phyloP scores from a whole-genome alignment of 805 yeast species.

The Hanseniaspora occidentalis region DNA sequence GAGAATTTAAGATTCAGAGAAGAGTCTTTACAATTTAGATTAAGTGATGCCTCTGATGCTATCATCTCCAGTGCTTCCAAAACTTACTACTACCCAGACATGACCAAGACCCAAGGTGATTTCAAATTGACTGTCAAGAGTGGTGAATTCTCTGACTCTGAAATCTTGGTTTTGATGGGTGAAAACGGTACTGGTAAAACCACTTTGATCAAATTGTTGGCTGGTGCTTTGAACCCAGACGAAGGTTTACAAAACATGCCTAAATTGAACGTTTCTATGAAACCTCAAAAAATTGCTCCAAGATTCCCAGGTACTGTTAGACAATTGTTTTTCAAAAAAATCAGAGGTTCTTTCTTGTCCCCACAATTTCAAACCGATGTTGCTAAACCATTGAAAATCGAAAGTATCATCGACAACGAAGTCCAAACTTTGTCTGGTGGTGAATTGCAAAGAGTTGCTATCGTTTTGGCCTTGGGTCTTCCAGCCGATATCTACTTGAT shows the following conservation, averaged over 20 bases:
- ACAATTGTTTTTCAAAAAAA: conserved; percentile 92
- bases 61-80: conserved; percentile 67
- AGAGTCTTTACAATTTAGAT: conserved; percentile 86
- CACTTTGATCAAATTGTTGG: conserved; percentile 87
- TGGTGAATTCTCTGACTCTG: conserved; percentile 93
- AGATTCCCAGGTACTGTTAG: conserved; percentile 98
- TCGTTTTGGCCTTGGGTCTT: conserved; percentile 84
- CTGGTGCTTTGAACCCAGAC: conserved; percentile 88
- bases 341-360: conserved; percentile 82
- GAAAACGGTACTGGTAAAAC: conserved; percentile 99
- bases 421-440: conserved; percentile 98
- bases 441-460: conserved; percentile 98
- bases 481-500: conserved; percentile 93
- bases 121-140: conserved; percentile 70
- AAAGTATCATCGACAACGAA: conserved; percentile 92
- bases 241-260: conserved; percentile 68
- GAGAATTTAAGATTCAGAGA: conserved; percentile 96
- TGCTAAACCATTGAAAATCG: conserved; percentile 86
- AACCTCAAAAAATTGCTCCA: conserved; percentile 98
- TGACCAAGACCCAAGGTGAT: conserved; percentile 93
- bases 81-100: conserved; percentile 62
- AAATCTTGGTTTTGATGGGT: conserved; percentile 98
- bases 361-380: conserved; percentile 99
- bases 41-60: conserved; percentile 79
- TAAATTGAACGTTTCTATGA: conserved; percentile 86